Evolutionary conservation across 345 rosid genomes (phyloP).

Genomic region (Acer saccharum): DNA sequence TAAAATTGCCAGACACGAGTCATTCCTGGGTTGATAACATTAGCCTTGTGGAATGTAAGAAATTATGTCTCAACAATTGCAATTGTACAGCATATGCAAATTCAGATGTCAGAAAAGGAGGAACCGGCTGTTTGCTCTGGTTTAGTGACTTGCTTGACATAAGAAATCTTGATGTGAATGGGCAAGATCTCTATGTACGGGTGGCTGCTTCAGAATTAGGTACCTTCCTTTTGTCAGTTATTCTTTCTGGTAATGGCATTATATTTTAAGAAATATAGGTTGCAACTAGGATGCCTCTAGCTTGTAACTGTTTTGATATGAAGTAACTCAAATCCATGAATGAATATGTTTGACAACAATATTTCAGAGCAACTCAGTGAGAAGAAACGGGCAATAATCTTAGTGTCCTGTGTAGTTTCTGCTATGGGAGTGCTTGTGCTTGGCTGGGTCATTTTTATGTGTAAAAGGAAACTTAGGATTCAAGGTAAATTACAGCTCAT

Average conservation of each 20-base stretch:
- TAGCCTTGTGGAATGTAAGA: constrained; percentile 16
- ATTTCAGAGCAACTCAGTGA: too few relatives aligned
- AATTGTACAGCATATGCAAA: constrained; percentile 29
- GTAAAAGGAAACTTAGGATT: neutral
- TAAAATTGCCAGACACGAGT: constrained; percentile 22
- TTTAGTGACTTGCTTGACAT: constrained; percentile 22
- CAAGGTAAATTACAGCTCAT: neutral
- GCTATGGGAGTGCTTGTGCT: constrained; percentile 2
- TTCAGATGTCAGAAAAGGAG: constrained; percentile 16
- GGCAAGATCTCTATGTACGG: constrained; percentile 23
- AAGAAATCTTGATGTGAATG: neutral
- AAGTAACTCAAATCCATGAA: too few relatives aligned
- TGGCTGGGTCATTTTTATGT: neutral
- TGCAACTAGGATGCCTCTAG: too few relatives aligned
- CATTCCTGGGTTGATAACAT: constrained; percentile 13
- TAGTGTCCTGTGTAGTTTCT: neutral
- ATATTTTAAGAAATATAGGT: too few relatives aligned
- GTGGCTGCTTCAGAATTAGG: constrained; percentile 28
- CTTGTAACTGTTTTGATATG: too few relatives aligned
- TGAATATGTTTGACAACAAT: too few relatives aligned
- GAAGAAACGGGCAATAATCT: neutral
- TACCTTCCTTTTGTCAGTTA: too few relatives aligned
- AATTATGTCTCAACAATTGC: constrained; percentile 23
- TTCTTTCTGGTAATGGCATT: neutral
- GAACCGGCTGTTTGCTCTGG: constrained; percentile 32